Conservation (phyloP, 2,329 filamentous ascomycete species). For the Cucurbitaria berberidis region DNA sequence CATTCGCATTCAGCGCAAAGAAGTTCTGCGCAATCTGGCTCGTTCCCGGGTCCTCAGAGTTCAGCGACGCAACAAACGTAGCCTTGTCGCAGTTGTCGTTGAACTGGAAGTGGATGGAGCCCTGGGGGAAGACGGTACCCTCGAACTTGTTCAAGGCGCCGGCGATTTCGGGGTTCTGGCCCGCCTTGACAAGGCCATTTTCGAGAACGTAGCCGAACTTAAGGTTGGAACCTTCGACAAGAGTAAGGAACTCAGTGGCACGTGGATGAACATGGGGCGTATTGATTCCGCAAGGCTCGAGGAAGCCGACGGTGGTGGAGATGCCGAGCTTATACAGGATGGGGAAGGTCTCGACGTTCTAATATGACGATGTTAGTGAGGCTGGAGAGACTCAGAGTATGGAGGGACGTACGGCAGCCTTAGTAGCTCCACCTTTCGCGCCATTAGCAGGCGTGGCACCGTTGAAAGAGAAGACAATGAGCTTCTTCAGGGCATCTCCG, state of each 20-base stretch:
- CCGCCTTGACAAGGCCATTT: constrained; percentile 49
- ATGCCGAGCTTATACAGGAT: constrained; percentile 49
- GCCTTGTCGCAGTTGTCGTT: constrained; percentile 55
- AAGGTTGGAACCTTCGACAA: constrained; percentile 50
- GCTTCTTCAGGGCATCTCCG: constrained; percentile 35
- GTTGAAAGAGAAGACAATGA: constrained; percentile 69
- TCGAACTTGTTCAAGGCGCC: constrained; percentile 51
- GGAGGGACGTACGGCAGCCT: constrained; percentile 29
- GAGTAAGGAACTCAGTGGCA: constrained; percentile 56
- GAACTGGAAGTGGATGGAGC: constrained; percentile 57
- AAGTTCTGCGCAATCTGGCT: constrained; percentile 53
- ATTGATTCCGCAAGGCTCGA: constrained; percentile 56
- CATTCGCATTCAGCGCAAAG: constrained; percentile 47
- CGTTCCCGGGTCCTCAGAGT: constrained; percentile 53
- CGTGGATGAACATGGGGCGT: constrained; percentile 58
- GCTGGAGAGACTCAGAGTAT: not conserved
- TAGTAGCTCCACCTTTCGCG: constrained; percentile 60
- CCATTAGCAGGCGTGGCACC: constrained; percentile 50
- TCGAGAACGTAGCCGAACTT: constrained; percentile 56
- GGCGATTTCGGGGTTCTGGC: constrained; percentile 48
- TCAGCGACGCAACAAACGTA: constrained; percentile 53
- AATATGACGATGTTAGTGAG: constrained; percentile 4
- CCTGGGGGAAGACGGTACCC: constrained; percentile 56
- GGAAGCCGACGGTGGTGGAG: constrained; percentile 48
- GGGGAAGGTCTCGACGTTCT: constrained; percentile 50